These are phyloP conservation scores for Coriaria nepalensis DNA, from an alignment of 306 rosid genomes.

Conservation along the genomic window DNA sequence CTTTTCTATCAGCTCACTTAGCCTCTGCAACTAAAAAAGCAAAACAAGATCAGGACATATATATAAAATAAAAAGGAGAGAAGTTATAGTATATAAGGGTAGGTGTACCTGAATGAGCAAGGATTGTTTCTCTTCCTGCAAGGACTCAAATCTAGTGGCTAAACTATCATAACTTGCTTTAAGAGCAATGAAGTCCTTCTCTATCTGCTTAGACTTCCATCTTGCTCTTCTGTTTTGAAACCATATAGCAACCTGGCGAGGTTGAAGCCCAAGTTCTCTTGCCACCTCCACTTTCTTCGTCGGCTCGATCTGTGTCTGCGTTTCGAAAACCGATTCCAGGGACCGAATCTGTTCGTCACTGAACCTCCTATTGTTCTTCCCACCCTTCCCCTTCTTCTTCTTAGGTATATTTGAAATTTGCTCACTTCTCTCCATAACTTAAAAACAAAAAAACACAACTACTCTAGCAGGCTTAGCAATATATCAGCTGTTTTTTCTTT, in stretches of 20 bases:
- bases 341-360: constrained; percentile 64
- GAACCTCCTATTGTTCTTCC: constrained; percentile 56
- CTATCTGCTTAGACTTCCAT: constrained; percentile 78
- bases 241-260: constrained; percentile 93
- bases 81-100: constrained; percentile 6
- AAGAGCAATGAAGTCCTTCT: constrained; percentile 56
- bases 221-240: constrained; percentile 95
- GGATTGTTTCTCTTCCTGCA: constrained; percentile 62
- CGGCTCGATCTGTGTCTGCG: constrained; percentile 76
- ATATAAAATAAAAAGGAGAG: neutral
- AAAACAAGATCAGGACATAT: neutral
- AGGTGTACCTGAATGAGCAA: constrained; percentile 53
- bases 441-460: too few relatives aligned
- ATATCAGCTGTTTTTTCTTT: neutral
- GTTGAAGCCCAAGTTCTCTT: constrained; percentile 74
- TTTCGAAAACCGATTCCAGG: constrained; percentile 58
- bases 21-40: constrained; percentile 41
- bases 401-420: constrained; percentile 31
- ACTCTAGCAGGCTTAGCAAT: neutral
- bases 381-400: constrained; percentile 23
- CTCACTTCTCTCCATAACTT: constrained; percentile 45
- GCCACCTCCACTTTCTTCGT: constrained; percentile 73
- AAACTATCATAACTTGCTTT: constrained; percentile 48
- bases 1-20: constrained; percentile 29
- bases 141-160: constrained; percentile 41